Conservation (phyloP, 495 filamentous ascomycete genomes). For the Venustampulla echinocandica region DNA sequence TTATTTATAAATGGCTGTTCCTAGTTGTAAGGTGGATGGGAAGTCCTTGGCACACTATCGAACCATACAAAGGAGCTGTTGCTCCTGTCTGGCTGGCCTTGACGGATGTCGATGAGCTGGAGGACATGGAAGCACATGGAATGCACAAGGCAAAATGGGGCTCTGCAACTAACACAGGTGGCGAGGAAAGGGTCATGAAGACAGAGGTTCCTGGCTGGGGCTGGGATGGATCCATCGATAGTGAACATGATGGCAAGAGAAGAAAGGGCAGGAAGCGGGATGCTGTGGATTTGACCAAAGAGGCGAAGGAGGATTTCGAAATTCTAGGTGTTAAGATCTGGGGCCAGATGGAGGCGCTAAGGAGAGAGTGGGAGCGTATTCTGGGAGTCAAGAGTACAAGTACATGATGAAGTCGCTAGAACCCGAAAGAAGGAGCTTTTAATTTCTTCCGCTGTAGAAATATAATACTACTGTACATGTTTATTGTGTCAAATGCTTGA, state of each 20-base stretch:
- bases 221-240: conserved; percentile 59
- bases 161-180: conserved; percentile 49
- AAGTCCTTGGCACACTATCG: conserved; percentile 76
- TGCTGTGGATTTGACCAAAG: conserved; percentile 49
- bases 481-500: no score
- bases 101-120: conserved; percentile 54
- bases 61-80: conserved; percentile 66
- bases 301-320: conserved; percentile 65
- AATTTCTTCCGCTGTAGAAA: no score
- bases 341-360: conserved; percentile 76
- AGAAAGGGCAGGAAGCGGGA: conserved; percentile 42
- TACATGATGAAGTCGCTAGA: no score
- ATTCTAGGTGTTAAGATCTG: conserved; percentile 63
- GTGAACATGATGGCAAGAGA: conserved; percentile 48
- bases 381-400: conserved; percentile 21
- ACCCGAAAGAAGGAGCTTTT: no score
- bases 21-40: conserved; percentile 70
- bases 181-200: conserved; percentile 50
- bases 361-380: conserved; percentile 64
- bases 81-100: conserved; percentile 75
- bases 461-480: no score
- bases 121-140: conserved; percentile 46
- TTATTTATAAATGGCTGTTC: conserved; percentile 54
- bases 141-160: conserved; percentile 69
- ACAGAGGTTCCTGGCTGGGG: conserved; percentile 86